Evolutionary conservation across 495 filamentous ascomycete species (phyloP), one percentile per base, ranked within the genome.

Genomic region (Penicillium canescens): DNA sequence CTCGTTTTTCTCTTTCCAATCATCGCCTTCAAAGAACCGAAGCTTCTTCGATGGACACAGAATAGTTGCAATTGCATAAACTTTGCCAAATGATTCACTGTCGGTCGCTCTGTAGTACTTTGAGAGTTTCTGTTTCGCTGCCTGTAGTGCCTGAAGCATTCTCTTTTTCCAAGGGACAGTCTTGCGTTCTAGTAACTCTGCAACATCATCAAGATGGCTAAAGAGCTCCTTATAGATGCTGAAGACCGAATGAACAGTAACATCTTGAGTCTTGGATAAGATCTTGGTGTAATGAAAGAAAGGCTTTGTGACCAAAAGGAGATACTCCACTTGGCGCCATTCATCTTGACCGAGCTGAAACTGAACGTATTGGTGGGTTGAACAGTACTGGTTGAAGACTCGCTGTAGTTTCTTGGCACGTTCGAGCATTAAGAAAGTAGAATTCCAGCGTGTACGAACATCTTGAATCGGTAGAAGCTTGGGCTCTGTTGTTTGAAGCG

Each of bases 381-480:
- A 45, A 50, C 46, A 55, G 35, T 57, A 57, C 24, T 44, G 11
- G 46, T 61, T 21, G 50, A 28, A 57, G 20, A 38, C 41, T 20
- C 12, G 14, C 31, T 46, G 34, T 16, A 61, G 46, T 12, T 18
- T 13, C 37, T 51, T 56, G 23, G 44, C 54, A 14, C 26, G 26
- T 31, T 31, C 26, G 26, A 31, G 26, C 26, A 31, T 31, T 31
- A 31, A 31, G 26, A 48, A 42, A 41, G 18, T 56, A 13, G 39
- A 63, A 39, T 48, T 59, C 55, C 20, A 58, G n/a, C 46, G 40
- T 42, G 40, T 59, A 28, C 38, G 23, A 8, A 63, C 38, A 54
- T 63, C 60, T 41, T 63, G 46, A 21, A 56, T 52, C 34, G 46
- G 56, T 12, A 63, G 28, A 34, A 59, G 48, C 24, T 52, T 55